These are phyloP conservation scores for Grosmannia huntii DNA, from an alignment of 2,329 filamentous ascomycete genomes.

Conservation along the genomic window DNA sequence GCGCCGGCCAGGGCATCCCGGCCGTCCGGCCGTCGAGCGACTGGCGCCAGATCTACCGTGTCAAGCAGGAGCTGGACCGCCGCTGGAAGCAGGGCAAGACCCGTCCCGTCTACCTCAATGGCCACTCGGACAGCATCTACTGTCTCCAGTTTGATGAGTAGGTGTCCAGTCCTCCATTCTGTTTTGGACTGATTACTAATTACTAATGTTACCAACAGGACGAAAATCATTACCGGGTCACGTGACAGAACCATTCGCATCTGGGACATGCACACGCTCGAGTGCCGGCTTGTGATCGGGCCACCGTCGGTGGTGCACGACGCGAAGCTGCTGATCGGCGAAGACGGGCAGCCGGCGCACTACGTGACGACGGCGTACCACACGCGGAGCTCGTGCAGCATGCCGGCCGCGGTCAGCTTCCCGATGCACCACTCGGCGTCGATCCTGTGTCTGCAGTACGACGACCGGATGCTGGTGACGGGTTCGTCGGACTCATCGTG, in stretches of 20 bases:
- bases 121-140: conserved; percentile 92
- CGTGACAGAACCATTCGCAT: conserved; percentile 90
- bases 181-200: neutral
- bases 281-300: conserved; percentile 78
- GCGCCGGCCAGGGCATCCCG: conserved; percentile 45
- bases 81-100: conserved; percentile 73
- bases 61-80: conserved; percentile 60
- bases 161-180: conserved; percentile 20
- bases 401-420: conserved; percentile 44
- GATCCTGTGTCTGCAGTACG: conserved; percentile 90
- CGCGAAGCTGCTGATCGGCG: conserved; percentile 36
- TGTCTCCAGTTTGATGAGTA: conserved; percentile 97
- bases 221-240: conserved; percentile 94
- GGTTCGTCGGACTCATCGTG: conserved; percentile 87
- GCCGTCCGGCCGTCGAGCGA: conserved; percentile 48
- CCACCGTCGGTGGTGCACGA: conserved; percentile 52
- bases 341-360: conserved; percentile 37
- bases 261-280: conserved; percentile 85
- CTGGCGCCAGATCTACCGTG: conserved; percentile 77
- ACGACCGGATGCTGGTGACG: conserved; percentile 83
- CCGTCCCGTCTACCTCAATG: conserved; percentile 76
- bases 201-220: conserved; percentile 29
- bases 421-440: conserved; percentile 70
- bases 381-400: conserved; percentile 27
- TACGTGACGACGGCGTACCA: conserved; percentile 32